phyloP scores from a whole-genome alignment of 768 basidiomycete species.

The Boletus vermiculosoides region DNA sequence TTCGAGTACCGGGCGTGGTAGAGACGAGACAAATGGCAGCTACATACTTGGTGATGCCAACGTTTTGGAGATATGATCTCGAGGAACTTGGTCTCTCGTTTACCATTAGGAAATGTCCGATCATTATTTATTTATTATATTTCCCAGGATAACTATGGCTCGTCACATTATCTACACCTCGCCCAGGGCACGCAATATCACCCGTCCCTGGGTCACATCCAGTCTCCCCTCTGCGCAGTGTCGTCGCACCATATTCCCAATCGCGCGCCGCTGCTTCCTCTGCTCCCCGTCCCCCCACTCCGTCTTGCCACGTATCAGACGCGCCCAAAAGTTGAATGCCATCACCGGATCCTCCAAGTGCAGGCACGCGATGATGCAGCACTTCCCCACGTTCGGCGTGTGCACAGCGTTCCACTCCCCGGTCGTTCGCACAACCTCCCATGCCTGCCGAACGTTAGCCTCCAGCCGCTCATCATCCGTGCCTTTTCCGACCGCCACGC shows the following conservation, averaged over 20 bases:
- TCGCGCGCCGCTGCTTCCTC: slow-evolving; percentile 38
- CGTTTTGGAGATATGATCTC: no score
- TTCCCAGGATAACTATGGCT: no score
- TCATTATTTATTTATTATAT: not conserved
- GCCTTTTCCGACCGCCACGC: slow-evolving; percentile 28
- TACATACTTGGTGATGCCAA: no score
- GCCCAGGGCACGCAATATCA: slow-evolving; percentile 23
- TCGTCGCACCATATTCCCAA: slow-evolving; percentile 37
- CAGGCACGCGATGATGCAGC: slow-evolving; percentile 51
- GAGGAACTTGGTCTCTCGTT: no score
- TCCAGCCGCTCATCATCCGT: slow-evolving; percentile 27
- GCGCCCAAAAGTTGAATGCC: slow-evolving; percentile 62
- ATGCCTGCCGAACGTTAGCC: slow-evolving; percentile 40
- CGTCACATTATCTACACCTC: slow-evolving; percentile 10
- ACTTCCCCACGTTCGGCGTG: slow-evolving; percentile 49
- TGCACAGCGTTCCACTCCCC: slow-evolving; percentile 35
- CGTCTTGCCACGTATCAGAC: slow-evolving; percentile 43
- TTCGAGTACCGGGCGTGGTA: no score
- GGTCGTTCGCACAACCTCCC: slow-evolving; percentile 43
- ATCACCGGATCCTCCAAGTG: slow-evolving; percentile 45
- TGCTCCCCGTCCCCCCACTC: slow-evolving; percentile 53
- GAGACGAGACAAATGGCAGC: no score
- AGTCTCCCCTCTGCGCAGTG: slow-evolving; percentile 30
- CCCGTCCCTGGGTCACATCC: slow-evolving; percentile 11
- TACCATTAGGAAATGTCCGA: no score